These are phyloP conservation scores for Quambalaria eucalypti DNA, from an alignment of 1,284 basidiomycete species.

Conservation along the genomic window DNA sequence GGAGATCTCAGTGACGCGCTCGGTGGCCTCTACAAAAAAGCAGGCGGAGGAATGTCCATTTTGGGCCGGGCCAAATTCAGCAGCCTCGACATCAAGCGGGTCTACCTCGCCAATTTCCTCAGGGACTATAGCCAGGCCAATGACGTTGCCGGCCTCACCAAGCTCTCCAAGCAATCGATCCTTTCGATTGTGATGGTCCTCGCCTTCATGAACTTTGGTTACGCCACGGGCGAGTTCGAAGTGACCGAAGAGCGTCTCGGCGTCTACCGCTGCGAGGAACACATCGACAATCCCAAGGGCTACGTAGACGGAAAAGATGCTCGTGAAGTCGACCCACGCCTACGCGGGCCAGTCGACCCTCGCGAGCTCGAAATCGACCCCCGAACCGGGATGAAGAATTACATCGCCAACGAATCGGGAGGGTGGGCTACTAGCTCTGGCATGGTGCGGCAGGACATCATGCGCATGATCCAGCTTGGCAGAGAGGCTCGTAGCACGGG, in stretches of 20 bases:
- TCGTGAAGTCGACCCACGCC: slow-evolving; percentile 63
- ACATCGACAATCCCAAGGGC: slow-evolving; percentile 43
- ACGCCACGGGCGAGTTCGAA: slow-evolving; percentile 63
- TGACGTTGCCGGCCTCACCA: slow-evolving; percentile 57
- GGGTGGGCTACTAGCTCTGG: slow-evolving; percentile 80
- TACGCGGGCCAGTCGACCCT: slow-evolving; percentile 67
- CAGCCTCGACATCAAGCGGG: slow-evolving; percentile 41
- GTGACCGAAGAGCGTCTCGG: slow-evolving; percentile 78
- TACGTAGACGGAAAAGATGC: slow-evolving; percentile 68
- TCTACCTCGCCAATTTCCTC: slow-evolving; percentile 43
- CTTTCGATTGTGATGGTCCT: slow-evolving; percentile 69
- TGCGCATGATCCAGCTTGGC: slow-evolving; percentile 59
- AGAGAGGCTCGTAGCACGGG: slow-evolving; percentile 54
- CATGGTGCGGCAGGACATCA: slow-evolving; percentile 68
- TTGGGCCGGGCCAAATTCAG: slow-evolving; percentile 28
- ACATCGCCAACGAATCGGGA: slow-evolving; percentile 70
- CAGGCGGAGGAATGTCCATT: slow-evolving; percentile 22
- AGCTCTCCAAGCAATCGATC: slow-evolving; percentile 58
- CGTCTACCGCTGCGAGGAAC: slow-evolving; percentile 29
- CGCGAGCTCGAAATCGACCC: slow-evolving; percentile 77
- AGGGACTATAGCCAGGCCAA: slow-evolving; percentile 40
- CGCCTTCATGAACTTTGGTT: slow-evolving; percentile 52
- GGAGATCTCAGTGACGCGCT: slow-evolving; percentile 38
- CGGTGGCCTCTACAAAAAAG: slow-evolving; percentile 30
- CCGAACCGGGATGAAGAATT: slow-evolving; percentile 87